Base-by-base conservation (phyloP, 192 early-diverging fungal genomes). In the Coemansia sp. region DNA sequence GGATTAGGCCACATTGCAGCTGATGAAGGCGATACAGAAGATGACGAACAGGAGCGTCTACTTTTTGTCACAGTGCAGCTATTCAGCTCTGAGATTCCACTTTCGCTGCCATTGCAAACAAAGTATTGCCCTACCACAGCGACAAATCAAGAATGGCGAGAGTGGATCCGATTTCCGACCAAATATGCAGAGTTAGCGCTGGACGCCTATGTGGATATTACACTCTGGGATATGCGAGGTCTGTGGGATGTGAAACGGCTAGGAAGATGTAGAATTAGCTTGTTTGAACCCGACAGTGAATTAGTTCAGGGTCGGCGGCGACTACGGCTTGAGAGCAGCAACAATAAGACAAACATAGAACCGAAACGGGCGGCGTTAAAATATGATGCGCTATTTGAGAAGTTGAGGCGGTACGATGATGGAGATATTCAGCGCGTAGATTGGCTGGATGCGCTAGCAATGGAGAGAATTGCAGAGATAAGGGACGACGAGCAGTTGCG, bases 381-480 rank as follows among this genome's bases (percentile, higher is more conserved):
- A 65, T 56, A 68, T 88, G 92, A 96, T 77, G 84, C 91, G 26
- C 68, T 97, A 28, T 94, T 95, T 63, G 90, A 90, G 80, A 73
- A 90, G 1, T 82, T 94, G 63, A 88, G 93, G 56, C 86, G 88
- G 27, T 92, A 91, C 63, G 95, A 98, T 44, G 84, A 88, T 49
- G 93, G 93, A 19, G 96, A 98, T 59, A 89, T 99, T 10, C 78
- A 86, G 49, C 82, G 78, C 21, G 82, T 92, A 1, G 93, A 96
- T 50, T 98, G 96, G 96, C 84, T 99, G 32, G 97, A 99, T 66
- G 87, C 90, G 32, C 73, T 97, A 56, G 86, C 89, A 5, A 93
- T 97, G 81, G 86, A 93, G 25, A 88, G 92, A 68, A 95, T 98
- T 27, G 92, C 93, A 52, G 82, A 88, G 54, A 88, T 95, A 38